Conservation (phyloP, 495 filamentous ascomycete species). For the Talaromyces trachyspermus region DNA sequence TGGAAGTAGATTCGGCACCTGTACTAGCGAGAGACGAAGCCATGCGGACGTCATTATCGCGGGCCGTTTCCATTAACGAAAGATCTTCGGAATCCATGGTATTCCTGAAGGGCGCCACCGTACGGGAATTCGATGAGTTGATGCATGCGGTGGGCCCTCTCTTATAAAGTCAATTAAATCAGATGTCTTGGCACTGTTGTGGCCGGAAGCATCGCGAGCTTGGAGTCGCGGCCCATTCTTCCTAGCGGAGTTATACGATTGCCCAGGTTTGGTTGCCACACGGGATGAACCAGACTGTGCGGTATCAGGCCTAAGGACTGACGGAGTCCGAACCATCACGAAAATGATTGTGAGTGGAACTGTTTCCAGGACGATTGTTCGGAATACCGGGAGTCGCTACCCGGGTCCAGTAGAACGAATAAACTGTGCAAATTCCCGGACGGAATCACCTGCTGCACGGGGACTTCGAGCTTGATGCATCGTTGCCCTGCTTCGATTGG, state of each 20-base stretch:
- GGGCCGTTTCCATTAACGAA: conserved; percentile 29
- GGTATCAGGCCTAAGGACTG: conserved; percentile 3
- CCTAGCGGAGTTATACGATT: not conserved
- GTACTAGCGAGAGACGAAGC: conserved; percentile 36
- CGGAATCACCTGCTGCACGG: conserved; percentile 53
- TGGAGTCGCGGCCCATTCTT: conserved; percentile 44
- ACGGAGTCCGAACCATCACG: conserved; percentile 3
- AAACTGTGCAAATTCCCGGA: conserved; percentile 77
- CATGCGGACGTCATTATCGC: conserved; percentile 14
- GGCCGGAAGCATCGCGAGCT: conserved; percentile 61
- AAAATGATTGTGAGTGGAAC: not conserved
- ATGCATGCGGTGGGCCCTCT: conserved; percentile 58
- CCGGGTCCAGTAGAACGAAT: conserved; percentile 77
- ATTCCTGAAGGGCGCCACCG: conserved; percentile 74
- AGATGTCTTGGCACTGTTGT: conserved; percentile 57
- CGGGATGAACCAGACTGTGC: conserved; percentile 3
- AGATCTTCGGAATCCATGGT: conserved; percentile 82
- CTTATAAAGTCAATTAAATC: conserved; percentile 94
- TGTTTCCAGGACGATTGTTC: not conserved
- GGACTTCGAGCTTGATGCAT: conserved; percentile 56
- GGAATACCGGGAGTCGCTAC: no score
- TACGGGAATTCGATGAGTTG: conserved; percentile 67
- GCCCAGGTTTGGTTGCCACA: conserved; percentile 1
- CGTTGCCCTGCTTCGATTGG: conserved; percentile 17
- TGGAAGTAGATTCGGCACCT: conserved; percentile 36